A percentile compares a stretch with the other conserved stretches of the same genome.
phyloP scores from a whole-genome alignment of 2,329 filamentous ascomycete species.

The Monilinia aucupariae region DNA sequence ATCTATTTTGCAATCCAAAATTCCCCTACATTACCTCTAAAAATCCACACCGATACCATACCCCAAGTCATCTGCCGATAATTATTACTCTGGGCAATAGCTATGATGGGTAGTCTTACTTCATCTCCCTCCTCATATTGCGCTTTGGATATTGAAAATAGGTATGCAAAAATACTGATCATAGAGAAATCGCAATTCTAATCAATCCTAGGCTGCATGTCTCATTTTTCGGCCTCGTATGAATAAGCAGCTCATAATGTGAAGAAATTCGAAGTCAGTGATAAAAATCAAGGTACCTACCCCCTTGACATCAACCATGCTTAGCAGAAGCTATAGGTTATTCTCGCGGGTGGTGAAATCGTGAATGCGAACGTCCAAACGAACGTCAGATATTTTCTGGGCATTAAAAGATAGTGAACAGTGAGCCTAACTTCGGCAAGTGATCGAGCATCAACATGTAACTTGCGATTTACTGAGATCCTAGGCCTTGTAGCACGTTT shows the following conservation, averaged over 20 bases:
- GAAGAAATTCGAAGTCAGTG: neutral
- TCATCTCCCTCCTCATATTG: no score
- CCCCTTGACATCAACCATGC: neutral
- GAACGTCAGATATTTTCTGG: slow-evolving; percentile 45
- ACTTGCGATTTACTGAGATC: no score
- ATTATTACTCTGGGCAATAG: no score
- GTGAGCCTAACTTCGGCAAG: slow-evolving; percentile 22
- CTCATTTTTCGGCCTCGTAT: slow-evolving; percentile 1
- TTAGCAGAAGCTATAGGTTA: neutral
- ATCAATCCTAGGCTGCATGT: neutral
- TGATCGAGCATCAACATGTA: no score
- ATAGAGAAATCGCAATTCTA: neutral
- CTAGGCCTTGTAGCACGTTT: no score
- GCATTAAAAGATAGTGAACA: slow-evolving; percentile 29
- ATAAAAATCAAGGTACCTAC: neutral
- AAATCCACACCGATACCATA: no score
- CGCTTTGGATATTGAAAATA: no score
- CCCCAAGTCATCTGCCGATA: no score
- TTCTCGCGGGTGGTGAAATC: slow-evolving; percentile 9
- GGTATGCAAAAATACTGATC: neutral
- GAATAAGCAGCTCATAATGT: neutral
- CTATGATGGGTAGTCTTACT: no score
- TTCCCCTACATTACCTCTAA: no score
- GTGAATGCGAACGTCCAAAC: slow-evolving; percentile 39
- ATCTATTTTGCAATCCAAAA: no score